Conservation (phyloP, 2,329 filamentous ascomycete species). For the Alternaria hordeiaustralica region DNA sequence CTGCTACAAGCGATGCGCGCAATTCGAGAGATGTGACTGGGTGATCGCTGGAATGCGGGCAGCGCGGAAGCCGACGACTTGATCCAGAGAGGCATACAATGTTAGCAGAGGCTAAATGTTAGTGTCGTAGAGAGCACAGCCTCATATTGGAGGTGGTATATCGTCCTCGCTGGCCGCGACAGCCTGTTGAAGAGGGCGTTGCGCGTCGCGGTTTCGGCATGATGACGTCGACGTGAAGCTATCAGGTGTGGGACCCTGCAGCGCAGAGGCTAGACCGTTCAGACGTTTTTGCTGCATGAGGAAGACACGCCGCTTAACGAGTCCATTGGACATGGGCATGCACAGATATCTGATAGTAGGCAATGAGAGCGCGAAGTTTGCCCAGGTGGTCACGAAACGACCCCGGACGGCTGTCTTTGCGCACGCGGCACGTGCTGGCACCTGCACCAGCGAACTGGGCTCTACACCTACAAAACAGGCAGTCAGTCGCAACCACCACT, state of each 20-base stretch:
- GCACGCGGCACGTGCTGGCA: background rate
- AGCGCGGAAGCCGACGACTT: background rate
- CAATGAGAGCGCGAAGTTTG: background rate
- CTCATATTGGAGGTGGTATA: background rate
- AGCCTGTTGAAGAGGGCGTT: background rate
- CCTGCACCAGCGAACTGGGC: too few species aligned
- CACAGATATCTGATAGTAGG: background rate
- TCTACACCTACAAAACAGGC: too few species aligned
- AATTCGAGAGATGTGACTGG: background rate
- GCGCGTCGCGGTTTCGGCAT: background rate
- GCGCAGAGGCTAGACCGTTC: background rate
- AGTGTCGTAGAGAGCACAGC: background rate
- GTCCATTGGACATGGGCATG: background rate
- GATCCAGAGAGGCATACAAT: background rate
- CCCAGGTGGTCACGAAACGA: background rate
- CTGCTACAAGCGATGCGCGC: background rate
- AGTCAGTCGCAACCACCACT: background rate
- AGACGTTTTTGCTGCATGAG: background rate
- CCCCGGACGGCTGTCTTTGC: background rate
- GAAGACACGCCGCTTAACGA: background rate
- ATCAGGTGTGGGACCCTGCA: background rate
- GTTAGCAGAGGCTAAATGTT: background rate
- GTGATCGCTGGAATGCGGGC: background rate
- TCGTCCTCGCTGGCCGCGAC: background rate
- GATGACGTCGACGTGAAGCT: constrained; percentile 4